These are phyloP conservation scores for Septoria linicola DNA, from an alignment of 2,329 filamentous ascomycete genomes.

Conservation along the genomic window DNA sequence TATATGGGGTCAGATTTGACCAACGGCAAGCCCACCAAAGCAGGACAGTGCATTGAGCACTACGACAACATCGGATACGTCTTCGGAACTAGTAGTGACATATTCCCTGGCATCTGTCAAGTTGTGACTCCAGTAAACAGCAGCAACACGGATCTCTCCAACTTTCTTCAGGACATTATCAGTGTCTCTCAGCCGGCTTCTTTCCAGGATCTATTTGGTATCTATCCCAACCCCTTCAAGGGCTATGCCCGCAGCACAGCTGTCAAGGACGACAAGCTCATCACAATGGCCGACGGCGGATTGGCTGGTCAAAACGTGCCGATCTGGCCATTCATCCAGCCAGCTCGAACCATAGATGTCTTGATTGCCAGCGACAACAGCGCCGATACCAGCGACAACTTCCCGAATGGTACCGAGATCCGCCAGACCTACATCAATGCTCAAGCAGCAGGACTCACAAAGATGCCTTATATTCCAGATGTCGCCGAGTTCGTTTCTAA, in stretches of 20 bases:
- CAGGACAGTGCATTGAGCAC: constrained; percentile 48
- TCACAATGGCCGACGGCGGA: constrained; percentile 55
- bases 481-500: constrained; percentile 57
- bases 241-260: constrained; percentile 49
- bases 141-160: constrained; percentile 22
- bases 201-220: constrained; percentile 46
- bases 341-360: constrained; percentile 57
- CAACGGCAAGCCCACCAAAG: constrained; percentile 44
- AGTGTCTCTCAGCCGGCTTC: constrained; percentile 34
- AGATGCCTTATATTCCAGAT: constrained; percentile 60
- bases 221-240: constrained; percentile 63
- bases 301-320: constrained; percentile 53
- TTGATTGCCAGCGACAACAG: constrained; percentile 65
- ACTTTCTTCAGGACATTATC: constrained; percentile 29
- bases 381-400: constrained; percentile 58
- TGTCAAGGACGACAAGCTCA: constrained; percentile 39
- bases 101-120: constrained; percentile 41
- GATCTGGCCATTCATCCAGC: constrained; percentile 53
- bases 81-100: constrained; percentile 46
- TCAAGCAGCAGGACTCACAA: constrained; percentile 50
- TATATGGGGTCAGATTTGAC: constrained; percentile 62
- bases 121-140: constrained; percentile 13
- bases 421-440: constrained; percentile 59
- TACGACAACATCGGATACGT: constrained; percentile 53
- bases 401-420: constrained; percentile 62